Percentiles rank a stretch among this genome's conserved stretches.
Evolutionary conservation across 768 basidiomycete species (phyloP).

Genomic region (Collybia mongolica): DNA sequence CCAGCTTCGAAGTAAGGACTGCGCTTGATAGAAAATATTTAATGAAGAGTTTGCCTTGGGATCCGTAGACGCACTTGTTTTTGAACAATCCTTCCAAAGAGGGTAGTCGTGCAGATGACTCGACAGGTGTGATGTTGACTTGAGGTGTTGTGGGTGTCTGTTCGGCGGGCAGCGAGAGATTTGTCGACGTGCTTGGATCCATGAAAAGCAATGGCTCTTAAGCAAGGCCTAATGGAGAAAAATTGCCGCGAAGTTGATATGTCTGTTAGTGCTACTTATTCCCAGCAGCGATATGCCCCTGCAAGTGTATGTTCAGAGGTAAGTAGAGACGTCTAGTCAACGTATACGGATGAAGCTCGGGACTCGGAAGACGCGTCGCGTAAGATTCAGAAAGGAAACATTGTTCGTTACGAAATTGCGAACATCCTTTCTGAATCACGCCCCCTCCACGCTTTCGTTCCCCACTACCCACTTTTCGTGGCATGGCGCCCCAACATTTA

Average conservation of each 20-base stretch:
- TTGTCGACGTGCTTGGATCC: background rate
- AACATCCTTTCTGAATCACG: constrained; percentile 10
- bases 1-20: constrained; percentile 99
- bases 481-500: constrained; percentile 8
- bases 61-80: constrained; percentile 59
- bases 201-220: background rate
- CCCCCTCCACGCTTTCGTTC: constrained; percentile 9
- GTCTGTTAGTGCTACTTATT: no score
- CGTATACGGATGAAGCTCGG: no score
- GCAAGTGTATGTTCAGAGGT: no score
- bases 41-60: constrained; percentile 5
- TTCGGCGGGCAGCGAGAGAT: background rate
- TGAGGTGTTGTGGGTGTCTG: background rate
- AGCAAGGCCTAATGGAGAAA: background rate
- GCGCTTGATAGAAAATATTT: constrained; percentile 32
- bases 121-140: constrained; percentile 8
- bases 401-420: constrained; percentile 20
- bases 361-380: constrained; percentile 19
- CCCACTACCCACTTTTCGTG: constrained; percentile 8
- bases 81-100: constrained; percentile 41
- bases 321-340: no score
- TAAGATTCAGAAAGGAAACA: constrained; percentile 7
- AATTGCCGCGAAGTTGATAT: background rate
- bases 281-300: no score
- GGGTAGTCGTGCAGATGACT: constrained; percentile 20